Conservation (phyloP, 2,329 filamentous ascomycete genomes). For the Sarocladium kiliense region DNA sequence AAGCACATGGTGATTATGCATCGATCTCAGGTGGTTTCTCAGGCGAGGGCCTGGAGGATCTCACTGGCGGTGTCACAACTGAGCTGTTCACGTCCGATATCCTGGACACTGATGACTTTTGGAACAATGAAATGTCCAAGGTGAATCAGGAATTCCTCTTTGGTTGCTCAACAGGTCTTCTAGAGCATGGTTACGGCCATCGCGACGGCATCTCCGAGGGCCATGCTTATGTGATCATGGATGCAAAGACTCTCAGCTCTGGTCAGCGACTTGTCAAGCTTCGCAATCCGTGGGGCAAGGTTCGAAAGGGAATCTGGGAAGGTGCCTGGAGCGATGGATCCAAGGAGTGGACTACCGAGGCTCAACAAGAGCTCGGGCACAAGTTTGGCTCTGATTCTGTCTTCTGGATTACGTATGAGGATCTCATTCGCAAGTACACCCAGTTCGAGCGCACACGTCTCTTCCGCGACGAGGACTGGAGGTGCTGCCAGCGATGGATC, state of each 20-base stretch:
- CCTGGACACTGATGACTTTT: conserved; percentile 75
- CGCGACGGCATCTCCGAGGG: conserved; percentile 53
- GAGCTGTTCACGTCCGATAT: conserved; percentile 66
- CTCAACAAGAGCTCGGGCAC: conserved; percentile 52
- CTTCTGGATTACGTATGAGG: conserved; percentile 60
- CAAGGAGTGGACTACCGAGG: conserved; percentile 56
- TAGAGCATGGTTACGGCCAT: conserved; percentile 57
- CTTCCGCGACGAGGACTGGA: conserved; percentile 54
- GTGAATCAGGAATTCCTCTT: conserved; percentile 79
- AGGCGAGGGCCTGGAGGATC: conserved; percentile 54
- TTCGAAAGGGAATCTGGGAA: conserved; percentile 53
- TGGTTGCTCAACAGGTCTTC: conserved; percentile 61
- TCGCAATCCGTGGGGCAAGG: conserved; percentile 57
- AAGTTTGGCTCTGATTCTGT: conserved; percentile 57
- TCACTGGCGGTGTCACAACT: conserved; percentile 65
- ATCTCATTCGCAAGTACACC: conserved; percentile 57
- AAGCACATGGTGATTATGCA: conserved; percentile 73
- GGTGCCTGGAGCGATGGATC: conserved; percentile 56
- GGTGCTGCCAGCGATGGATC: conserved; percentile 54
- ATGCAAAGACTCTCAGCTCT: conserved; percentile 45
- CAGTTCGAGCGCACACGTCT: conserved; percentile 58
- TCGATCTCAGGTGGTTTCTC: conserved; percentile 68
- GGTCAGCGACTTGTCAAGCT: conserved; percentile 53
- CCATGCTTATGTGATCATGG: conserved; percentile 58
- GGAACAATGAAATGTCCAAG: conserved; percentile 73